Base-by-base conservation (phyloP, 2,329 filamentous ascomycete genomes). In the Colletotrichum sp. region DNA sequence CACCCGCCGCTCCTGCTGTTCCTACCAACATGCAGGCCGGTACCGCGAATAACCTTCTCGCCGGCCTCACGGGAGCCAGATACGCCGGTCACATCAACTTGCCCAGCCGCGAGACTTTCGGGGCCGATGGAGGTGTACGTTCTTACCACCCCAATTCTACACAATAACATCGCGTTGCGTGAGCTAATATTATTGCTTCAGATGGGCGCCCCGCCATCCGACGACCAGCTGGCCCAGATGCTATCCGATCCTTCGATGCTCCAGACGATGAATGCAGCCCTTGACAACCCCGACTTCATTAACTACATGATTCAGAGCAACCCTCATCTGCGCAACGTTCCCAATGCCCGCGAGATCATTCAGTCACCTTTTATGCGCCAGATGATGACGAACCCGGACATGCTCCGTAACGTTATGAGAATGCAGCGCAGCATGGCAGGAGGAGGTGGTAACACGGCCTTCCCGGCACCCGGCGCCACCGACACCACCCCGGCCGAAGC, bases 241-340 rank as follows among this genome's bases (percentile, higher is more conserved):
- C 92, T 99, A 79, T 92, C 94, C 75, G 95, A 98, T 81, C 97
- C 97, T 27, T 93, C 95, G 80, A 93, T 98, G 70, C 91, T 94
- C 76, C 93, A 95, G 77, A 93, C 93, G 69, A 94, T 99, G 91
- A 98, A 97, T 83, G 96, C 98, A 84, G 95, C 96, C 43, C 93
- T 99, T 82, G 94, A 96, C 83, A 98, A 98, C 84, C 96, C 97
- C n/a, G 91, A 93, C 21, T 94, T 99, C 78, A 90, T 98, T 81
- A 95, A 98, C 81, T 95, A 97, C 90, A 94, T 98, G 90, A 95
- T 99, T 78, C 92, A 97, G 79, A 91, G 93, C 80, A 98, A 98
- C 81, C 97, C 97, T 4, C 93, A 95, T 89, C 87, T 95, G 21
- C 90, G 93, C 78, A 89, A 91, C 74, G 90, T 94, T 83, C 94